Evolutionary conservation across 495 filamentous ascomycete species (phyloP).

Genomic region (Aspergillus conjunctus): DNA sequence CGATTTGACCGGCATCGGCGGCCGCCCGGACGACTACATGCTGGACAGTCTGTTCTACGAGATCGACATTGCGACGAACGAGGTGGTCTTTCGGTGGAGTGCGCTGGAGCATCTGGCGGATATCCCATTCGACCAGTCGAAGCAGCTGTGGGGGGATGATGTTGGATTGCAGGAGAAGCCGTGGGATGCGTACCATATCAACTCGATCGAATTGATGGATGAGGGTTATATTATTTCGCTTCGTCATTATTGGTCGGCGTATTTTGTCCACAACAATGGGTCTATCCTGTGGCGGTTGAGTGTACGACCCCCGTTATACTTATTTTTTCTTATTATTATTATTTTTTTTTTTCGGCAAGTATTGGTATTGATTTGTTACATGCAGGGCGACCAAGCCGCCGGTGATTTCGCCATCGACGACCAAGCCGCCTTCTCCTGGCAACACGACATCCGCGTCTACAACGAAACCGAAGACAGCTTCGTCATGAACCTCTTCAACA

Average conservation of each 20-base stretch:
- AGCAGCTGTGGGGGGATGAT: constrained; percentile 24
- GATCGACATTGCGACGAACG: constrained; percentile 42
- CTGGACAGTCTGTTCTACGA: constrained; percentile 51
- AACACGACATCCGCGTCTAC: constrained; percentile 45
- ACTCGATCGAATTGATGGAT: constrained; percentile 37
- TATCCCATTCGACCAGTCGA: constrained; percentile 28
- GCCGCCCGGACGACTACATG: constrained; percentile 45
- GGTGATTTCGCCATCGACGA: constrained; percentile 46
- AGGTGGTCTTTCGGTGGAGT: constrained; percentile 39
- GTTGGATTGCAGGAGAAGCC: constrained; percentile 33
- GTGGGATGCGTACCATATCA: constrained; percentile 48
- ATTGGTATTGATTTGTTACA: constrained; percentile 1
- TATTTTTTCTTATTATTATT: no score
- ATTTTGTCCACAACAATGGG: constrained; percentile 38
- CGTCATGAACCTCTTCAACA: constrained; percentile 37
- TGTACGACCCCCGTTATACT: constrained; percentile 20
- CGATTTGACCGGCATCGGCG: constrained; percentile 50
- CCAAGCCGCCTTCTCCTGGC: constrained; percentile 47
- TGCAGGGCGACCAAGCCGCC: constrained; percentile 40
- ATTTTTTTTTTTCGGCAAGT: neutral
- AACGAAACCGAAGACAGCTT: constrained; percentile 36
- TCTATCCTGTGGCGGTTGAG: constrained; percentile 42
- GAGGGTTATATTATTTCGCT: constrained; percentile 44
- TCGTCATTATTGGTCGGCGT: constrained; percentile 41
- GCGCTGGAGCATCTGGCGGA: constrained; percentile 32